These are phyloP conservation scores for Leersia perrieri DNA, from an alignment of 176 grass and related monocot genomes.

Conservation along the genomic window DNA sequence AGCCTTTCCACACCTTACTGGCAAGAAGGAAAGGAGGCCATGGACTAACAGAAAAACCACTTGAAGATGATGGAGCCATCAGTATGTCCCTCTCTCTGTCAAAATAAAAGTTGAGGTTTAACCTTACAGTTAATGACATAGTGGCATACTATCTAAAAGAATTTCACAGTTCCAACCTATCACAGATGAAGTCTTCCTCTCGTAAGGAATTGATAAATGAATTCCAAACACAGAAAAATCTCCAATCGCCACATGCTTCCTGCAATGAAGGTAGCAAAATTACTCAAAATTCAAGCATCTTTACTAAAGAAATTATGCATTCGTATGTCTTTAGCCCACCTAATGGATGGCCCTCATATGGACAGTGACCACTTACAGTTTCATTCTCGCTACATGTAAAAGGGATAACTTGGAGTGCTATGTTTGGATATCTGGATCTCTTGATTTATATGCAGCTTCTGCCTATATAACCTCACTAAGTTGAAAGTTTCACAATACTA, in stretches of 20 bases:
- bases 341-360: not conserved
- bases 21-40: constrained; percentile 80
- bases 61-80: constrained; percentile 65
- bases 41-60: constrained; percentile 43
- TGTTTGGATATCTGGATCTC: not conserved
- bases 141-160: constrained; percentile 11
- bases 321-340: not conserved
- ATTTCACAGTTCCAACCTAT: constrained; percentile 41
- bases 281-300: not conserved
- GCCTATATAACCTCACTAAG: not conserved
- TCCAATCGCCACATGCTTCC: constrained; percentile 41
- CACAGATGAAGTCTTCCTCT: constrained; percentile 64
- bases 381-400: not conserved
- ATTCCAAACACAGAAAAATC: constrained; percentile 73
- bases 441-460: not conserved
- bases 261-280: constrained; percentile 20
- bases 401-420: not conserved
- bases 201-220: constrained; percentile 66
- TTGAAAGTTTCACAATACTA: not conserved
- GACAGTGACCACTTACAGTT: not conserved
- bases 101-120: constrained; percentile 26
- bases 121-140: constrained; percentile 11
- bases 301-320: constrained; percentile 22
- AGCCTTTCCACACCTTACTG: constrained; percentile 47
- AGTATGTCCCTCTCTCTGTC: constrained; percentile 64